Conservation (phyloP, 208 protist species). For the Trypanosoma mega region DNA sequence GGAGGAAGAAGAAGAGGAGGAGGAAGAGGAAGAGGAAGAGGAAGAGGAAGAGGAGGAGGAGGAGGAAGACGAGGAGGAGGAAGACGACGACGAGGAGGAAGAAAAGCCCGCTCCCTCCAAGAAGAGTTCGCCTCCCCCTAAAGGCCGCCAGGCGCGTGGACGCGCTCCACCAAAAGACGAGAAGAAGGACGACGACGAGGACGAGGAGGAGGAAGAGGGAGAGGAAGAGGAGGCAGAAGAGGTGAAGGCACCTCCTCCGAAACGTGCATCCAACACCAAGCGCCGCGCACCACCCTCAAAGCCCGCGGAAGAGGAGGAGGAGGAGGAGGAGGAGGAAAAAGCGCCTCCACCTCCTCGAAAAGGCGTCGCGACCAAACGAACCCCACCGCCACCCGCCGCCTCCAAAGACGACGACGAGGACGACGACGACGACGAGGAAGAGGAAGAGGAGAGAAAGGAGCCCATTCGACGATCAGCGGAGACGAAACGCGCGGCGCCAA, state of each 20-base stretch:
- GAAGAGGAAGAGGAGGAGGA: conserved; percentile 2
- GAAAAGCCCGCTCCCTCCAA: conserved; percentile 6
- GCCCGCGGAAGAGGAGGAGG: conserved; percentile 7
- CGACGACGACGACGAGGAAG: conserved; percentile 18
- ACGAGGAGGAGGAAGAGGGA: not conserved
- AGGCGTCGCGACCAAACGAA: not conserved
- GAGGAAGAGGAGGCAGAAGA: not conserved
- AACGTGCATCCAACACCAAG: not conserved
- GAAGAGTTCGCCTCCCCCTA: conserved; percentile 3
- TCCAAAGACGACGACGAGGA: conserved; percentile 5
- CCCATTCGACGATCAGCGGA: not conserved
- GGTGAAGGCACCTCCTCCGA: not conserved
- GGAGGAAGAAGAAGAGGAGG: conserved; percentile 15
- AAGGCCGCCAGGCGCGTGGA: conserved; percentile 1
- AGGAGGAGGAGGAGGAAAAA: conserved; percentile 9
- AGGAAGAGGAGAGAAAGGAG: conserved; percentile 5
- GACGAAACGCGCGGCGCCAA: conserved; percentile 1
- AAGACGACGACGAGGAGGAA: conserved; percentile 28
- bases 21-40: conserved; percentile 17
- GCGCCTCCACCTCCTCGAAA: not conserved
- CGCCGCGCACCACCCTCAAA: conserved; percentile 11
- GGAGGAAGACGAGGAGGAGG: conserved; percentile 26
- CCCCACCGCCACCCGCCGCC: conserved; percentile 3
- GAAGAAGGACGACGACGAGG: not conserved
- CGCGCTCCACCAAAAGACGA: not conserved